These are phyloP conservation scores for Trypanosoma conorhini DNA, from an alignment of 208 protist species.

Conservation along the genomic window DNA sequence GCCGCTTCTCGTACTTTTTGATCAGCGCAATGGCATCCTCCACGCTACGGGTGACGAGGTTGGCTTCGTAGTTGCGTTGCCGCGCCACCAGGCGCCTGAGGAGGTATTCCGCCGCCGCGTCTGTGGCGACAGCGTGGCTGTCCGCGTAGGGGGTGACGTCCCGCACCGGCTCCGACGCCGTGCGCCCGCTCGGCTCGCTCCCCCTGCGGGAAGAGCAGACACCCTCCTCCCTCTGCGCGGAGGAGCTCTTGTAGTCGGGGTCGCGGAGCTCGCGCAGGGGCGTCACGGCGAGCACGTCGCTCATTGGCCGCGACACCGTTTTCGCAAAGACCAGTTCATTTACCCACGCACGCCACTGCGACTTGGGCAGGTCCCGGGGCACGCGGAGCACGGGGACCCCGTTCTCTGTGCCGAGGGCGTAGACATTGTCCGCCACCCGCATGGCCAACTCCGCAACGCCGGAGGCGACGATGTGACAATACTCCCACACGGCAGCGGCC, in stretches of 20 bases:
- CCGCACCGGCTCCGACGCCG: not conserved
- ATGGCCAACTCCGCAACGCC: slow-evolving; percentile 70
- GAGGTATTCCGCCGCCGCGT: slow-evolving; percentile 2
- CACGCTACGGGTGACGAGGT: slow-evolving; percentile 18
- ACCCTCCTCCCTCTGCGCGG: not conserved
- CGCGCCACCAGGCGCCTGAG: slow-evolving; percentile 14
- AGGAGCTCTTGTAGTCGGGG: slow-evolving; percentile 11
- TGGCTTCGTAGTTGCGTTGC: slow-evolving; percentile 6
- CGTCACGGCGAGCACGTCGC: slow-evolving; percentile 25
- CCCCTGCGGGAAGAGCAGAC: not conserved
- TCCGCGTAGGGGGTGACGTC: not conserved
- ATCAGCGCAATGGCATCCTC: slow-evolving; percentile 16
- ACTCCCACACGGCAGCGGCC: slow-evolving; percentile 20
- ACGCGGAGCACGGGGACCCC: slow-evolving; percentile 51
- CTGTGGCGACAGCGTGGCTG: not conserved
- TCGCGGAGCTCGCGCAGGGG: slow-evolving; percentile 21
- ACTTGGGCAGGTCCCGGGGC: slow-evolving; percentile 62
- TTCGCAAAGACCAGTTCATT: slow-evolving; percentile 49
- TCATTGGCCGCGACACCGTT: slow-evolving; percentile 9
- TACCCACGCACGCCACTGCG: slow-evolving; percentile 69
- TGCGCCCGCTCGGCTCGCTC: not conserved
- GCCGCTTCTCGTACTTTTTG: slow-evolving; percentile 15
- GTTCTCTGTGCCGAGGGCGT: slow-evolving; percentile 31
- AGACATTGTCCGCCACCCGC: slow-evolving; percentile 72
- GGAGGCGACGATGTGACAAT: slow-evolving; percentile 42